Evolutionary conservation across 306 rosid species (phyloP).

Genomic region (Gynostemma pentaphyllum): DNA sequence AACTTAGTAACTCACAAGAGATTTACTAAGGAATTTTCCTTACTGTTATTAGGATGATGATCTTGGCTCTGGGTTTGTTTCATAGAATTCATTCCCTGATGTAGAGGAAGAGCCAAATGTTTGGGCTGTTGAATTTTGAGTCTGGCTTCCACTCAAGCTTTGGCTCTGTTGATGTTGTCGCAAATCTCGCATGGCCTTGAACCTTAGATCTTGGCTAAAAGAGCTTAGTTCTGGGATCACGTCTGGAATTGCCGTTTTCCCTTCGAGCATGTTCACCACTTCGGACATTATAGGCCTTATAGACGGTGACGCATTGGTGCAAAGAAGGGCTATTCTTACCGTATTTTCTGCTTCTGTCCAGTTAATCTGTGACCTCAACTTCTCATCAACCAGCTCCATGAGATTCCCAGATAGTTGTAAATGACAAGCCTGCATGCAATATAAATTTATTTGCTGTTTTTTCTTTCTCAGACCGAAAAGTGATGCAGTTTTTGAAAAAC

Average conservation of each 20-base stretch:
- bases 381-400: constrained; percentile 47
- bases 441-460: neutral
- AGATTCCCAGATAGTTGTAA: constrained; percentile 35
- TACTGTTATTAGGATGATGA: constrained; percentile 5
- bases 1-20: neutral
- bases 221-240: constrained; percentile 30
- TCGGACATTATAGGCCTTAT: constrained; percentile 63
- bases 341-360: constrained; percentile 37
- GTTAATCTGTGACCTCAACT: constrained; percentile 26
- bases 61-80: constrained; percentile 14
- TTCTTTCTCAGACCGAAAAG: neutral
- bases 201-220: constrained; percentile 43
- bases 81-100: constrained; percentile 20
- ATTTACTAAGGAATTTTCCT: neutral
- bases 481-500: neutral
- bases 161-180: constrained; percentile 18
- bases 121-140: constrained; percentile 23
- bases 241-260: constrained; percentile 31
- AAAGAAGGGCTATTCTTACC: constrained; percentile 45
- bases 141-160: constrained; percentile 25
- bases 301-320: constrained; percentile 50
- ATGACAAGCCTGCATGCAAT: constrained; percentile 61
- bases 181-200: constrained; percentile 66
- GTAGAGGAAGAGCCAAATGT: constrained; percentile 27
- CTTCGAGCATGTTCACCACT: constrained; percentile 63